Conservation (phyloP, 1,284 basidiomycete genomes). For the Malassezia slooffiae region DNA sequence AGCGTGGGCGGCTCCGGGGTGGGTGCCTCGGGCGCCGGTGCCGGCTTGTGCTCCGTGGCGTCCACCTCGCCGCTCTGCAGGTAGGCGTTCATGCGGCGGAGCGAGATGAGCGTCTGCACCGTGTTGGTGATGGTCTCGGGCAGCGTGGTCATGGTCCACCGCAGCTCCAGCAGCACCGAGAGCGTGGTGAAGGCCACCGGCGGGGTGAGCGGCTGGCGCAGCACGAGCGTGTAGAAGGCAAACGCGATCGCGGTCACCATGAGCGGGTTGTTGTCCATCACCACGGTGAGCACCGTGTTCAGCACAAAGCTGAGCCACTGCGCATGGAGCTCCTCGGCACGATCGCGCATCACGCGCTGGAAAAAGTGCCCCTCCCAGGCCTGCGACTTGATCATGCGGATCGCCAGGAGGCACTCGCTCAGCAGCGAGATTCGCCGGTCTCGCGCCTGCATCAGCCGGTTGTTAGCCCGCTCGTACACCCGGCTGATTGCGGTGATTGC, state of each 20-base stretch:
- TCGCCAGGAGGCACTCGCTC: conserved; percentile 14
- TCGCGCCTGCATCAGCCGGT: conserved; percentile 11
- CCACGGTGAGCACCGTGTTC: conserved; percentile 1
- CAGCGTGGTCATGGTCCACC: conserved; percentile 22
- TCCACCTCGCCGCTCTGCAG: conserved; percentile 71
- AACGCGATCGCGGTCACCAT: conserved; percentile 22
- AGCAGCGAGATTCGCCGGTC: conserved; percentile 13
- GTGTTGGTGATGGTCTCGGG: conserved; percentile 26
- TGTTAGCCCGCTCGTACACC: conserved; percentile 5
- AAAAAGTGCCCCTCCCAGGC: conserved; percentile 13
- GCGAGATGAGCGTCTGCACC: conserved; percentile 59
- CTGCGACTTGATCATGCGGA: conserved; percentile 17
- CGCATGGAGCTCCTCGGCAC: conserved; percentile 3
- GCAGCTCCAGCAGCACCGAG: conserved; percentile 12
- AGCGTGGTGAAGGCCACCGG: conserved; percentile 29
- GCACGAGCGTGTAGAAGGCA: conserved; percentile 22
- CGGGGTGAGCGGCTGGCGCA: conserved; percentile 23
- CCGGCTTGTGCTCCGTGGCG: conserved; percentile 49
- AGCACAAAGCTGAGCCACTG: conserved; percentile 4
- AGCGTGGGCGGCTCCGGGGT: conserved; percentile 5
- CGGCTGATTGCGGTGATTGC: conserved; percentile 3
- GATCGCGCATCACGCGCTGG: not conserved
- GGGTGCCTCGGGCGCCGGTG: not conserved
- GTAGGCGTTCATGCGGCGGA: conserved; percentile 69
- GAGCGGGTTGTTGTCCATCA: conserved; percentile 18